phyloP scores from a whole-genome alignment of 2,329 filamentous ascomycete species.

The Talaromyces sp. region DNA sequence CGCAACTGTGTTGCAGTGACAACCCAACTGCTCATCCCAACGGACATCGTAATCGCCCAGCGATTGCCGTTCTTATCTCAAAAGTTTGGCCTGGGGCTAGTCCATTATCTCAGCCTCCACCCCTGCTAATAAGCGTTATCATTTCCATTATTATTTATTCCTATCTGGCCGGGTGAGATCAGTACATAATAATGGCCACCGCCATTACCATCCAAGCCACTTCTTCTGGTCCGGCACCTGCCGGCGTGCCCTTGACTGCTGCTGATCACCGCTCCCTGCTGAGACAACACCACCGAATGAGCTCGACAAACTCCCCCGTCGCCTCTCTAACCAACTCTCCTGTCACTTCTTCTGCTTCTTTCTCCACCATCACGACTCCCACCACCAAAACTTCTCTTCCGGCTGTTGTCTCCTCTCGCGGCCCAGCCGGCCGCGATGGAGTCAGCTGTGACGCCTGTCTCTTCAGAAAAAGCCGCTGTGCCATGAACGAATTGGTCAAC shows the following conservation, averaged over 20 bases:
- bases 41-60: background rate
- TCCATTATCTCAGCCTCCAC: background rate
- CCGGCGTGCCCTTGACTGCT: conserved; percentile 21
- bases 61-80: conserved; percentile 1
- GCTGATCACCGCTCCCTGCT: conserved; percentile 22
- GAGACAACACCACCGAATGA: conserved; percentile 15
- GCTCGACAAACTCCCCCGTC: conserved; percentile 21
- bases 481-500: conserved; percentile 40
- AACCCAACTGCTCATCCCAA: background rate
- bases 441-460: conserved; percentile 39
- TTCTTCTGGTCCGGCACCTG: conserved; percentile 22
- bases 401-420: conserved; percentile 22
- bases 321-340: conserved; percentile 18
- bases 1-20: background rate
- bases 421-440: conserved; percentile 28
- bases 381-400: conserved; percentile 13
- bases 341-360: conserved; percentile 16
- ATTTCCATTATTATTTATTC: conserved; percentile 4
- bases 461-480: conserved; percentile 38
- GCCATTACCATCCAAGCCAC: conserved; percentile 36
- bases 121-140: conserved; percentile 2
- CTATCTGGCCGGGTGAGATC: background rate
- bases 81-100: background rate
- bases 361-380: conserved; percentile 14
- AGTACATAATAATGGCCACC: conserved; percentile 26